Conservation (phyloP, 768 basidiomycete genomes). For the Hydnomerulius pinastri region DNA sequence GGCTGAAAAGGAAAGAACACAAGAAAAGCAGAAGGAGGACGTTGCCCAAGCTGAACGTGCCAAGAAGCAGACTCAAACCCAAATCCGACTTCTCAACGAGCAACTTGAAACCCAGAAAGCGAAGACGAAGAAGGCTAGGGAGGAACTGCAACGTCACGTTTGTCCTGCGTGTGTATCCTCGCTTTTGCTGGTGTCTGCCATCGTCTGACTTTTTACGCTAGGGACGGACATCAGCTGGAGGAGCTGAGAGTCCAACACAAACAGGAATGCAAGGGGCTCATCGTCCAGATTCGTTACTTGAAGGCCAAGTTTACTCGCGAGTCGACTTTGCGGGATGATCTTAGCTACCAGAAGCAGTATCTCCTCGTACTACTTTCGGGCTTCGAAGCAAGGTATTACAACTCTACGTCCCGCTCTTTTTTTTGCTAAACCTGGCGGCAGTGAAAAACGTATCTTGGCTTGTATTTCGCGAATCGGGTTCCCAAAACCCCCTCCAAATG, state of each 20-base stretch:
- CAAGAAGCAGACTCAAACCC: conserved; percentile 66
- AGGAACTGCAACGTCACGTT: conserved; percentile 55
- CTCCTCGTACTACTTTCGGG: conserved; percentile 70
- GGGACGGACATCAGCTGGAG: conserved; percentile 56
- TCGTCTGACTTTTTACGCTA: conserved; percentile 21
- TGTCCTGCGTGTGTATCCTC: conserved; percentile 54
- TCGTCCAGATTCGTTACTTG: conserved; percentile 88
- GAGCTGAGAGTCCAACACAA: conserved; percentile 69
- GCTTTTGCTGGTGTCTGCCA: neutral
- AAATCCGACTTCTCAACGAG: conserved; percentile 66
- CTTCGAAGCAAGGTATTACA: conserved; percentile 65
- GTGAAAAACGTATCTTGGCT: conserved; percentile 71
- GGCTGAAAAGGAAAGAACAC: conserved; percentile 65
- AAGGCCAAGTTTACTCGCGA: conserved; percentile 92
- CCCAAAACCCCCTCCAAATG: conserved; percentile 43
- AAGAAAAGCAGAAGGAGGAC: conserved; percentile 58
- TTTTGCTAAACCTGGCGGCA: conserved; percentile 26
- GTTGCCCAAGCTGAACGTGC: conserved; percentile 55
- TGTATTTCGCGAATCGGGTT: conserved; percentile 79
- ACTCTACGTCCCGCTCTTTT: neutral
- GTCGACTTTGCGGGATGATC: conserved; percentile 69
- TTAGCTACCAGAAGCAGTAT: conserved; percentile 88
- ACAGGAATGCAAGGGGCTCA: conserved; percentile 86
- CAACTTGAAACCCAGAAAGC: conserved; percentile 59
- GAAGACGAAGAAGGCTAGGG: conserved; percentile 39